These are phyloP conservation scores for Exserohilum rostratum DNA, from an alignment of 2,329 filamentous ascomycete species.

Conservation along the genomic window DNA sequence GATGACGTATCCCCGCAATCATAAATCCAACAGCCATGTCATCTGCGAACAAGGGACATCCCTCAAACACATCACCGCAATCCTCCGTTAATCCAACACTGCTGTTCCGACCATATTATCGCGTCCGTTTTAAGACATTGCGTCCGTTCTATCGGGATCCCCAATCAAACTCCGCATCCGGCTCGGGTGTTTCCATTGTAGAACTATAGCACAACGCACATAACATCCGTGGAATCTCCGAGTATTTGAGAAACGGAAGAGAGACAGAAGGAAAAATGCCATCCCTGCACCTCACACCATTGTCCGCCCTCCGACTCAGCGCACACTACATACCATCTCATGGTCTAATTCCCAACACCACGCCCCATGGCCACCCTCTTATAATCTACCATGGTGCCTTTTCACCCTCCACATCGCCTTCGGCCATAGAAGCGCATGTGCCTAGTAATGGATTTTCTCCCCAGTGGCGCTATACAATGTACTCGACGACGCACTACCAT, in stretches of 20 bases:
- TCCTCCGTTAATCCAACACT: neutral
- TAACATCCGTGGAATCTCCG: neutral
- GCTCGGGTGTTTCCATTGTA: too few species aligned
- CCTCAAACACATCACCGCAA: neutral
- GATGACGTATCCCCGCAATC: neutral
- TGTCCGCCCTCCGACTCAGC: constrained; percentile 62
- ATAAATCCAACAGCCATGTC: neutral
- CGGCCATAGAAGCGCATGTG: constrained; percentile 64
- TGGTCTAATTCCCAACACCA: constrained; percentile 66
- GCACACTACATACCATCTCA: constrained; percentile 65
- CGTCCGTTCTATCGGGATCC: too few species aligned
- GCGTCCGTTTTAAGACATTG: too few species aligned
- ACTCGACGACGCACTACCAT: constrained; percentile 69
- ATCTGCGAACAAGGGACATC: neutral
- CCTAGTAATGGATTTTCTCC: constrained; percentile 58
- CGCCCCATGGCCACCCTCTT: constrained; percentile 66
- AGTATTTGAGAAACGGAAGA: neutral
- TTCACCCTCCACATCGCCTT: constrained; percentile 50
- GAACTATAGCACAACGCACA: neutral
- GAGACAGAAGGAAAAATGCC: constrained; percentile 11
- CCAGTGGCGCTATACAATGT: constrained; percentile 75
- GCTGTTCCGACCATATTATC: too few species aligned
- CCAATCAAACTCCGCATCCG: too few species aligned
- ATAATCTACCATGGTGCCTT: constrained; percentile 70
- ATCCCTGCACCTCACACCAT: constrained; percentile 47